Conservation (phyloP, 2,329 filamentous ascomycete genomes). For the Tolypocladium sp. region DNA sequence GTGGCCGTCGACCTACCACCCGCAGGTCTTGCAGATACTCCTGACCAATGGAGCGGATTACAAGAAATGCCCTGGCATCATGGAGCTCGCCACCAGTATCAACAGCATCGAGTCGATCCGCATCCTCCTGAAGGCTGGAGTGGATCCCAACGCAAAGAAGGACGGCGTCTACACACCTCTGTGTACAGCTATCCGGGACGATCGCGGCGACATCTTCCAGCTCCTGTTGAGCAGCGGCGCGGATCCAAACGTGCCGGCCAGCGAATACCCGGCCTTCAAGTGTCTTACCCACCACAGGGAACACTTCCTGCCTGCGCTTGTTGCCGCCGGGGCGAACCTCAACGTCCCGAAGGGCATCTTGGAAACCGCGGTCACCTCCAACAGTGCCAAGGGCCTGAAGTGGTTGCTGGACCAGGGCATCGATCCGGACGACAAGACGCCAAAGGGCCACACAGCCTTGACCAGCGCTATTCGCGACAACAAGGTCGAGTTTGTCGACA, state of each 20-base stretch:
- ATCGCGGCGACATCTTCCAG: constrained; percentile 51
- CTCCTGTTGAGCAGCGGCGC: constrained; percentile 49
- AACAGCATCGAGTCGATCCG: constrained; percentile 55
- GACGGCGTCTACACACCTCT: constrained; percentile 60
- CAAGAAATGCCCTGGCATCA: constrained; percentile 51
- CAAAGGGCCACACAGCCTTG: constrained; percentile 50
- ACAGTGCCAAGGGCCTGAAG: constrained; percentile 50
- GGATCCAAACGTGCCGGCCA: constrained; percentile 52
- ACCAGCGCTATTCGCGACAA: constrained; percentile 58
- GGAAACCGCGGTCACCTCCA: constrained; percentile 52
- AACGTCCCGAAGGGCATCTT: constrained; percentile 54
- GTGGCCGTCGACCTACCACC: constrained; percentile 54
- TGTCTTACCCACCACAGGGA: constrained; percentile 57
- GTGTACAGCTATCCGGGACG: constrained; percentile 59
- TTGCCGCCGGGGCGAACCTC: constrained; percentile 52
- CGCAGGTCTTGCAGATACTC: constrained; percentile 48
- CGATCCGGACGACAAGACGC: constrained; percentile 48
- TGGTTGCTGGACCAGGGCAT: constrained; percentile 53
- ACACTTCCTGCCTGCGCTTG: constrained; percentile 49
- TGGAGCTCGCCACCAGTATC: constrained; percentile 54
- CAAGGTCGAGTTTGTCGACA: constrained; percentile 48
- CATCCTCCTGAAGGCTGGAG: constrained; percentile 46
- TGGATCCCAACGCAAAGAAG: constrained; percentile 53
- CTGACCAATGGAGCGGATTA: constrained; percentile 49
- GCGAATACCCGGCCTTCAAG: constrained; percentile 59